Percentiles rank a stretch among this genome's conserved stretches.
Evolutionary conservation across 2,329 filamentous ascomycete species (phyloP).

Genomic region (Aspergillus sp.): DNA sequence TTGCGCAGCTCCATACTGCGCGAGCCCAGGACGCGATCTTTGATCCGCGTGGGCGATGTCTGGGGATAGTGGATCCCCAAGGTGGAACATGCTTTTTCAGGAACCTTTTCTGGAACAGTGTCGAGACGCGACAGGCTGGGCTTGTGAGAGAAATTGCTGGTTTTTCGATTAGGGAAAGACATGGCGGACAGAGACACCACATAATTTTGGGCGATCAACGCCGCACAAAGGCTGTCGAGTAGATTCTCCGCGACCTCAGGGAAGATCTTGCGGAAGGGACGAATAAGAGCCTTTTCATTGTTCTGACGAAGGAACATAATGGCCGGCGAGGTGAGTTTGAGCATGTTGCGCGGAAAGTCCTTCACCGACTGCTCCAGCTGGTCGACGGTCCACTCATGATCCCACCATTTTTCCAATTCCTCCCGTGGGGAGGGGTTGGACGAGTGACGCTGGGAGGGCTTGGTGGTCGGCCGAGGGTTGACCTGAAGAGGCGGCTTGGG

Average conservation of each 20-base stretch:
- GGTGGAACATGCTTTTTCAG: slow-evolving; percentile 33
- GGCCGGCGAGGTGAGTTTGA: slow-evolving; percentile 38
- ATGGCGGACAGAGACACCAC: slow-evolving; percentile 33
- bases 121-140: slow-evolving; percentile 26
- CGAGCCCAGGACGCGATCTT: slow-evolving; percentile 29
- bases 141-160: slow-evolving; percentile 16
- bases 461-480: slow-evolving; percentile 12
- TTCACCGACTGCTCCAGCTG: slow-evolving; percentile 39
- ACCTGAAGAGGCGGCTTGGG: slow-evolving; percentile 20
- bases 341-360: slow-evolving; percentile 34
- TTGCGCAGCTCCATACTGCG: slow-evolving; percentile 30
- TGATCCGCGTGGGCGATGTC: slow-evolving; percentile 24
- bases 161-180: slow-evolving; percentile 23
- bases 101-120: slow-evolving; percentile 34
- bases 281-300: slow-evolving; percentile 34
- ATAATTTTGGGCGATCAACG: slow-evolving; percentile 38
- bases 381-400: slow-evolving; percentile 41
- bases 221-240: slow-evolving; percentile 37
- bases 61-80: slow-evolving; percentile 31
- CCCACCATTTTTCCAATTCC: slow-evolving; percentile 32
- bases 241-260: slow-evolving; percentile 31
- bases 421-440: slow-evolving; percentile 28
- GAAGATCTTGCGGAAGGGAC: slow-evolving; percentile 38
- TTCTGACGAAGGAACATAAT: slow-evolving; percentile 39
- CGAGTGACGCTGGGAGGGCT: slow-evolving; percentile 15